Percentiles rank a stretch among this genome's conserved stretches.
Conservation (phyloP, 139 green algal genomes). For the Micromonas pusilla region DNA sequence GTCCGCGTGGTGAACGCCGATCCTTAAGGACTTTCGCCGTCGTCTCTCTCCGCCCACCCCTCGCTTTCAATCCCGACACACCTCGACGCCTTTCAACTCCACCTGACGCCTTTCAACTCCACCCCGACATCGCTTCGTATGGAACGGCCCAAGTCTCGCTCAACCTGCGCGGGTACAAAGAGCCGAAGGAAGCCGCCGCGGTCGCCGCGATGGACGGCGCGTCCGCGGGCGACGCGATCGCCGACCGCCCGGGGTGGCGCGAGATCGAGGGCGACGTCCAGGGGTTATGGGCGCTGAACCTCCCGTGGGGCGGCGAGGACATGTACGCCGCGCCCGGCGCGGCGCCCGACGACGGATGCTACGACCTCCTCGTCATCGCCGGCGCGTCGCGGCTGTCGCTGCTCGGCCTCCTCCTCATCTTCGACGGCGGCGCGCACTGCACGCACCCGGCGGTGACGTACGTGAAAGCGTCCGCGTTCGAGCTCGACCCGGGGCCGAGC, state of each 20-base stretch:
- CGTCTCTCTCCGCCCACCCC: too few relatives aligned
- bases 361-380: conserved; percentile 5
- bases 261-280: not conserved
- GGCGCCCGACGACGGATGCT: not conserved
- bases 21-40: too few relatives aligned
- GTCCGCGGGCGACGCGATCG: not conserved
- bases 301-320: conserved; percentile 1
- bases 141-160: too few relatives aligned
- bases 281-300: conserved; percentile 13
- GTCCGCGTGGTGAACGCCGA: too few relatives aligned
- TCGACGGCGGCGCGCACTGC: not conserved
- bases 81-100: too few relatives aligned
- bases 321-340: conserved; percentile 6
- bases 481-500: not conserved
- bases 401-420: conserved; percentile 4
- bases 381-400: not conserved
- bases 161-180: not conserved
- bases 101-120: too few relatives aligned
- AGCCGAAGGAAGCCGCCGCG: not conserved
- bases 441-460: not conserved
- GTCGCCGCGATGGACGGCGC: not conserved
- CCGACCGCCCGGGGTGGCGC: not conserved
- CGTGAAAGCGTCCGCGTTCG: conserved; percentile 10
- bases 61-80: too few relatives aligned
- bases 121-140: too few relatives aligned